Percentiles rank a stretch among this genome's conserved stretches.
Conservation (phyloP, 2,329 filamentous ascomycete species). For the Calycina marina region DNA sequence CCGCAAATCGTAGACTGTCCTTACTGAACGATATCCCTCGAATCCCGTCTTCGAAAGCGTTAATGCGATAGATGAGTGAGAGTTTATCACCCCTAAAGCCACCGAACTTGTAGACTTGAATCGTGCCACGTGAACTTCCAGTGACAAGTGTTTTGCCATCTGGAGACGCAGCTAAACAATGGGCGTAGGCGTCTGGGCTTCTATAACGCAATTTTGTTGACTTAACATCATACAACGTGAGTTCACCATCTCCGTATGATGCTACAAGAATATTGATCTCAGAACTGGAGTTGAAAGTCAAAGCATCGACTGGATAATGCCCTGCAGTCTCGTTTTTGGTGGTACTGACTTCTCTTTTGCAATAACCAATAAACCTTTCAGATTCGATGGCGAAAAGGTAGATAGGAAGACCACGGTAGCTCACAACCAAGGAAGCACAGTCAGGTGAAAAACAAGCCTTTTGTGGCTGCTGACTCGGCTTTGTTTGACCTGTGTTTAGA, state of each 20-base stretch:
- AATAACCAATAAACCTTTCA: slow-evolving; percentile 14
- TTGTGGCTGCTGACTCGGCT: slow-evolving; percentile 1
- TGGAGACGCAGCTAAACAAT: slow-evolving; percentile 12
- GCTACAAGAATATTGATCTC: slow-evolving; percentile 2
- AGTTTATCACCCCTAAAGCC: slow-evolving; percentile 4
- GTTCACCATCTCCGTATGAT: slow-evolving; percentile 4
- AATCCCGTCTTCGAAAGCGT: slow-evolving; percentile 18
- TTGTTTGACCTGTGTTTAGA: neutral
- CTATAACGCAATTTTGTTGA: neutral
- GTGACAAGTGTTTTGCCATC: slow-evolving; percentile 9
- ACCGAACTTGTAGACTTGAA: slow-evolving; percentile 17
- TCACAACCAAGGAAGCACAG: slow-evolving; percentile 1
- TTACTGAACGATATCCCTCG: slow-evolving; percentile 19
- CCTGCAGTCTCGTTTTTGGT: neutral
- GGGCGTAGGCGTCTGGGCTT: slow-evolving; percentile 6
- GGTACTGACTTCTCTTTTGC: slow-evolving; percentile 13
- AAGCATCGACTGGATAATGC: slow-evolving; percentile 2
- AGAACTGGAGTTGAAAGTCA: slow-evolving; percentile 13
- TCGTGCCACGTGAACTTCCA: slow-evolving; percentile 12
- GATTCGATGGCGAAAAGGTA: slow-evolving; percentile 9
- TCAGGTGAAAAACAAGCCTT: slow-evolving; percentile 7
- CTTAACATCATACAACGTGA: slow-evolving; percentile 3
- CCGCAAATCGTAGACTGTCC: slow-evolving; percentile 22
- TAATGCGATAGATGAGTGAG: slow-evolving; percentile 19
- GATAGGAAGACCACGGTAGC: slow-evolving; percentile 5